Evolutionary conservation across 129 eudicot species (phyloP), one percentile per base, ranked within the genome.

Genomic region (Gnaphalium uliginosum): DNA sequence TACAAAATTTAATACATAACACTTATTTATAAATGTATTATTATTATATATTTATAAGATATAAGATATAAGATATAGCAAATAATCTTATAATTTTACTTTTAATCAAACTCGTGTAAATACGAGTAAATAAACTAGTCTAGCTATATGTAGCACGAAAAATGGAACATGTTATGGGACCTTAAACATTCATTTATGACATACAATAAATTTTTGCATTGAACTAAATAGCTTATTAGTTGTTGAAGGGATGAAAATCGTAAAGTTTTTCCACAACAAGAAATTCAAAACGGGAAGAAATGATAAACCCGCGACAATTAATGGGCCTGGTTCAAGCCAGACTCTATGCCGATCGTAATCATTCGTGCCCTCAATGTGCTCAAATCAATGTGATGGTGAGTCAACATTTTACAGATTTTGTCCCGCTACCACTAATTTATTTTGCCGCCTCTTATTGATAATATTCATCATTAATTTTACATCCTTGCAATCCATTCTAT

Each of bases 351-450:
- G 84, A 71, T 17, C 77, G 54, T 72, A 83, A 80, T 68, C 93
- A 82, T 63, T 53, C 75, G 10, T 90, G 98, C 84, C 98, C 98
- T 69, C 80, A n/a, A 77, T 94, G 98, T 67, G 79, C 83, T 65
- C 98, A 94, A 69, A 17, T 66, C 10, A 90, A 89, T 46, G 85
- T 62, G 33, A 94, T 88, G 89, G 98, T 88, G 29, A 86, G 86
- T 69, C 72, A 22, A 14, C 32, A 46, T 41, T 37, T 24, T 7
- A 35, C 19, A 0, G 24, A 7, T 2, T 73, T 27, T 27, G 29
- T 27, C 29, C 29, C 2, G 29, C 29, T 27, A 27, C 29, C 2
- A 27, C 29, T 27, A 27, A 27, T 27, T 2, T 2, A 27, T 27
- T 27, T 27, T 27, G 29, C 29, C 29, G 29, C 29, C 29, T 27